phyloP scores from a whole-genome alignment of 768 basidiomycete genomes.

The Podaxis mareebaensis region DNA sequence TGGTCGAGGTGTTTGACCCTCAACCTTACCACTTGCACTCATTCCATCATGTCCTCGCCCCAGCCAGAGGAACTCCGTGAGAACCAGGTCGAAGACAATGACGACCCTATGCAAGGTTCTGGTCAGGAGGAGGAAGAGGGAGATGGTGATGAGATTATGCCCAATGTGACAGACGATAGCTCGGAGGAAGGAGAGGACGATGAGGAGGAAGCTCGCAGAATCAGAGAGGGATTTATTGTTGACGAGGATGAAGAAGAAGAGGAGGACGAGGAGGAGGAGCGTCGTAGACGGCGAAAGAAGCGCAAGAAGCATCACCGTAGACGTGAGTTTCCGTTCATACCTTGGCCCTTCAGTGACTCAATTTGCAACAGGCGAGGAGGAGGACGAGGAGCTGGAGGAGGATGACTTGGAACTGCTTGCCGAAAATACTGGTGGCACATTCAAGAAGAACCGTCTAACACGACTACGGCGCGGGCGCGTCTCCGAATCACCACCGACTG shows the following conservation, averaged over 20 bases:
- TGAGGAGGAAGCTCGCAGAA: constrained; percentile 78
- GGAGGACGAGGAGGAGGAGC: constrained; percentile 65
- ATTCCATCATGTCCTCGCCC: constrained; percentile 57
- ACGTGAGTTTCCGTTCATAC: constrained; percentile 34
- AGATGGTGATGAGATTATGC: constrained; percentile 56
- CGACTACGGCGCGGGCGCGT: constrained; percentile 68
- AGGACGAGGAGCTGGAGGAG: constrained; percentile 80
- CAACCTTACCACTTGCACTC: constrained; percentile 14
- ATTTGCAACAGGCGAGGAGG: constrained; percentile 37
- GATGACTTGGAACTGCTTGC: constrained; percentile 89
- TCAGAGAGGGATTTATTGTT: constrained; percentile 91
- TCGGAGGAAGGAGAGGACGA: constrained; percentile 92
- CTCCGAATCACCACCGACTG: constrained; percentile 66
- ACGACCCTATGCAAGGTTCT: constrained; percentile 63
- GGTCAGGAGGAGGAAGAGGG: constrained; percentile 59
- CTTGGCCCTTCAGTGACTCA: constrained; percentile 12
- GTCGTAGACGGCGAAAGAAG: constrained; percentile 61
- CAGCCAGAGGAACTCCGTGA: constrained; percentile 35
- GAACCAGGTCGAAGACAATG: constrained; percentile 37
- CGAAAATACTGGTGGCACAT: constrained; percentile 86
- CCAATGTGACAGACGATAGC: constrained; percentile 71
- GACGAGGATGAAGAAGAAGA: constrained; percentile 89
- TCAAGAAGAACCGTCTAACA: constrained; percentile 71
- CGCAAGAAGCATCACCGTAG: constrained; percentile 66
- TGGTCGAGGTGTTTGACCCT: constrained; percentile 16